phyloP scores from a whole-genome alignment of 345 rosid species.

The Gossypium rotundifolium region DNA sequence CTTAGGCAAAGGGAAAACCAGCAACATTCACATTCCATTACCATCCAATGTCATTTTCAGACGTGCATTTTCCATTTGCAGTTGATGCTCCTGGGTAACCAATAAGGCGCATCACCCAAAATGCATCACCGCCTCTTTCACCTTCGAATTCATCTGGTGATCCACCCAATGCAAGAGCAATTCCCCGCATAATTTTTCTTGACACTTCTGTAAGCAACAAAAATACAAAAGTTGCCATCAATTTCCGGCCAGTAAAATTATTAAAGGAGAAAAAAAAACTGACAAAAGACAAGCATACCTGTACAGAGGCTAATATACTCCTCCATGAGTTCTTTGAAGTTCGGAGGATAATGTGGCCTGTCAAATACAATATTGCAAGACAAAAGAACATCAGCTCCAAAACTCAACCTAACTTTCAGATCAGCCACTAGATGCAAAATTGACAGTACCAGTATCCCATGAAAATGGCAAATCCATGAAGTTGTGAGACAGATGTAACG shows the following conservation, averaged over 20 bases:
- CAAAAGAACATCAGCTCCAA: not conserved
- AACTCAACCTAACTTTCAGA: not conserved
- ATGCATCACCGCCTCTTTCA: constrained; percentile 66
- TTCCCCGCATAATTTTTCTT: constrained; percentile 69
- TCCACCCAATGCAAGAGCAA: constrained; percentile 64
- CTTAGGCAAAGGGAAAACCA: not conserved
- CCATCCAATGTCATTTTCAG: constrained; percentile 70
- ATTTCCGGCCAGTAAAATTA: not conserved
- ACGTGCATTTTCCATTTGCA: constrained; percentile 19
- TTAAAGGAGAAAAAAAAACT: not conserved
- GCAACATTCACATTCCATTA: constrained; percentile 17
- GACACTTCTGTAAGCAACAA: constrained; percentile 48
- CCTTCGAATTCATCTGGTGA: constrained; percentile 69
- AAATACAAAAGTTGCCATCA: not conserved
- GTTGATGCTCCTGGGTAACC: constrained; percentile 58
- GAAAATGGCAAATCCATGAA: not conserved
- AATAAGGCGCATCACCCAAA: constrained; percentile 80
- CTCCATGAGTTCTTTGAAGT: constrained; percentile 55
- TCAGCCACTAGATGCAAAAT: not conserved
- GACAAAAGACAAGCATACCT: constrained; percentile 29
- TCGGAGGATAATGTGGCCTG: constrained; percentile 66
- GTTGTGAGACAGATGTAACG: not conserved
- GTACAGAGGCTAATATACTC: constrained; percentile 65
- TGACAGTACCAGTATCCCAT: not conserved
- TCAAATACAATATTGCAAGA: constrained; percentile 4